Evolutionary conservation across 2,329 filamentous ascomycete genomes (phyloP).

Genomic region (Nothopassalora personata): DNA sequence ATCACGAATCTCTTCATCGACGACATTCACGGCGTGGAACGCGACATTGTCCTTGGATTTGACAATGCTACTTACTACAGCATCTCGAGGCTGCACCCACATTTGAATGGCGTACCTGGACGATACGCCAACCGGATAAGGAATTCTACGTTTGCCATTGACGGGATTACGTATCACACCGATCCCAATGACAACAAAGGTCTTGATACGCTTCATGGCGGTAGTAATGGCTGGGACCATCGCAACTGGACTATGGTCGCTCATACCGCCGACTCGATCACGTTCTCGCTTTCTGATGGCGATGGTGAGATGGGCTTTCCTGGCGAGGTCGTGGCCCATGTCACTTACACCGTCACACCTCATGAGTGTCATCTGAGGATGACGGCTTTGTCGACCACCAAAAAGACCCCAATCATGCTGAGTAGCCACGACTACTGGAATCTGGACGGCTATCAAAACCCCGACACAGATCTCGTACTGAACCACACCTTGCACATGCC

Average conservation of each 20-base stretch:
- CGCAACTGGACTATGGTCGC: constrained; percentile 67
- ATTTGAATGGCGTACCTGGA: constrained; percentile 66
- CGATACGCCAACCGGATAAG: constrained; percentile 78
- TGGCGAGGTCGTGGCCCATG: constrained; percentile 61
- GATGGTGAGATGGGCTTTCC: constrained; percentile 73
- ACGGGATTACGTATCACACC: constrained; percentile 43
- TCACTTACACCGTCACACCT: constrained; percentile 64
- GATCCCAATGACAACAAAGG: constrained; percentile 47
- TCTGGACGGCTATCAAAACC: constrained; percentile 71
- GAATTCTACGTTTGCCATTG: constrained; percentile 57
- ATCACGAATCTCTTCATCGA: constrained; percentile 66
- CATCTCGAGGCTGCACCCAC: constrained; percentile 60
- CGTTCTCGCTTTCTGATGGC: constrained; percentile 66
- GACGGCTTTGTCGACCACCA: constrained; percentile 62
- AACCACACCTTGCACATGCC: constrained; percentile 70
- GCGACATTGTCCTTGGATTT: constrained; percentile 68
- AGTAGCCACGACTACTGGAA: constrained; percentile 75
- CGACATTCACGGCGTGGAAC: constrained; percentile 61
- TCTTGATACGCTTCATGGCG: constrained; percentile 48
- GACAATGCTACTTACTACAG: constrained; percentile 70
- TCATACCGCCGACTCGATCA: constrained; percentile 62
- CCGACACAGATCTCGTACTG: constrained; percentile 57
- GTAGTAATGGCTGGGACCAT: constrained; percentile 54
- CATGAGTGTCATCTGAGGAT: constrained; percentile 69
- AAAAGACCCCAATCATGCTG: constrained; percentile 77